Evolutionary conservation across 306 rosid species (phyloP).

Genomic region (Lathyrus sativus): DNA sequence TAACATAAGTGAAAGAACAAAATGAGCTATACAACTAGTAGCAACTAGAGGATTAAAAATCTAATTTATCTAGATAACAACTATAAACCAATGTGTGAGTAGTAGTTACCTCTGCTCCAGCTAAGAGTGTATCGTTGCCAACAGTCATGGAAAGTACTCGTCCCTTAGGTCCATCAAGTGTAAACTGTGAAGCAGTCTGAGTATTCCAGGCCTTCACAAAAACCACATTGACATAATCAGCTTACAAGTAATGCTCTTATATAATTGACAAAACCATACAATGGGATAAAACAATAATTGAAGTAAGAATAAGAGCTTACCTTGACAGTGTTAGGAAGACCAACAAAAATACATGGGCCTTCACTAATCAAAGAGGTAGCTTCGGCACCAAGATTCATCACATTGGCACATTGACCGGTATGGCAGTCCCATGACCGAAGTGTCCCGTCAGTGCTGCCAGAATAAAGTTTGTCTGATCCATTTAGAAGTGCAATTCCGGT

Average conservation of each 20-base stretch:
- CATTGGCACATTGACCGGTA: constrained; percentile 41
- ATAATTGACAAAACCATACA: neutral
- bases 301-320: constrained; percentile 24
- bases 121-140: too few relatives aligned
- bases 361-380: constrained; percentile 42
- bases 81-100: too few relatives aligned
- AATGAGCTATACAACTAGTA: neutral
- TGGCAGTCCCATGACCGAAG: constrained; percentile 51
- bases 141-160: too few relatives aligned
- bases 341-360: constrained; percentile 56
- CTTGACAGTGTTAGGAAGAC: constrained; percentile 47
- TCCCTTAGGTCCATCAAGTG: too few relatives aligned
- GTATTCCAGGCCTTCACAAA: constrained; percentile 56
- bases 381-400: constrained; percentile 36
- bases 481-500: too few relatives aligned
- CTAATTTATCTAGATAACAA: too few relatives aligned
- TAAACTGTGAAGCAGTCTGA: constrained; percentile 19
- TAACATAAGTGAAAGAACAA: neutral
- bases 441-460: constrained; percentile 46
- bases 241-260: neutral
- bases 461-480: too few relatives aligned
- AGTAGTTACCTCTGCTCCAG: too few relatives aligned
- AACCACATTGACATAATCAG: constrained; percentile 10
- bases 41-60: neutral
- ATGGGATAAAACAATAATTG: neutral